These are phyloP conservation scores for Pochonia chlamydosporia DNA, from an alignment of 2,329 filamentous ascomycete species.

Conservation along the genomic window DNA sequence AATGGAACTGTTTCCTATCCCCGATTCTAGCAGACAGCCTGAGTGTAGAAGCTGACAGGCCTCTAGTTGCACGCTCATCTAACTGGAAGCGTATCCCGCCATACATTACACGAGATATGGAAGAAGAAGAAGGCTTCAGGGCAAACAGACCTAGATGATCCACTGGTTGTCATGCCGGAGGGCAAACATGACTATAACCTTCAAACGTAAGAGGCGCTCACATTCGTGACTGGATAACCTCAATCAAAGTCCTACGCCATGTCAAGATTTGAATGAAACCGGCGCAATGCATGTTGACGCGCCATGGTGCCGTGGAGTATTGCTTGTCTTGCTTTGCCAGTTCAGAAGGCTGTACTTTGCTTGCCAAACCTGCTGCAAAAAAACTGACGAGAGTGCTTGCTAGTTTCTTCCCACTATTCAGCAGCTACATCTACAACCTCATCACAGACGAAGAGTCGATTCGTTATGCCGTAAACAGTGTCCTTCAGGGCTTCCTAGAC, in stretches of 20 bases:
- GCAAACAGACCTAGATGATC: constrained; percentile 57
- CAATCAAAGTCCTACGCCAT: too few species aligned
- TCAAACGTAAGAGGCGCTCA: constrained; percentile 47
- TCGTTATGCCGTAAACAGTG: constrained; percentile 55
- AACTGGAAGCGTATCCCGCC: constrained; percentile 68
- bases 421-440: constrained; percentile 72
- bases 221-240: neutral
- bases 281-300: too few species aligned
- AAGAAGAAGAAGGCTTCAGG: constrained; percentile 47
- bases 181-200: constrained; percentile 69
- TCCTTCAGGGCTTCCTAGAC: constrained; percentile 58
- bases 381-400: neutral
- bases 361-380: too few species aligned
- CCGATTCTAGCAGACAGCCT: neutral
- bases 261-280: too few species aligned
- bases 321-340: too few species aligned
- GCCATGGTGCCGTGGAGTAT: too few species aligned
- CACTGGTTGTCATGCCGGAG: constrained; percentile 60
- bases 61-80: constrained; percentile 72
- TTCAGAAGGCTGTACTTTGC: too few species aligned
- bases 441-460: constrained; percentile 58
- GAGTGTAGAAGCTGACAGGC: neutral
- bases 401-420: constrained; percentile 75
- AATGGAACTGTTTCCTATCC: neutral
- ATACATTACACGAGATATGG: constrained; percentile 73